Base-by-base conservation (phyloP, 768 basidiomycete species). In the Ramaria sp. region DNA sequence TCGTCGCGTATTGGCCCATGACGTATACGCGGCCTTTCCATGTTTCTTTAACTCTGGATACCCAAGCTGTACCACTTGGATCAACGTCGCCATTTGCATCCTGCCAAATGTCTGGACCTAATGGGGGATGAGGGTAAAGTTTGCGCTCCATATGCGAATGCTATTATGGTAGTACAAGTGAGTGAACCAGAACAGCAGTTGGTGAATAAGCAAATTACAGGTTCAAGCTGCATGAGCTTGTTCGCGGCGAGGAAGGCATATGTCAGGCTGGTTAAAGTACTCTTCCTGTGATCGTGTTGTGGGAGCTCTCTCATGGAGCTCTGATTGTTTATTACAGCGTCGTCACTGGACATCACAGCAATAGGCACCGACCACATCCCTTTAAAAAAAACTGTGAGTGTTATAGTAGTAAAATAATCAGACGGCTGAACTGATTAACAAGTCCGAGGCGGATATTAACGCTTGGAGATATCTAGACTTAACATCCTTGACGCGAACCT, bases 21-120 rank as follows among this genome's bases (percentile, higher is more conserved):
- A 47, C 53, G 39, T 45, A 54, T 5, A 54, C 53, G 2, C 15
- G 7, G 42, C 53, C 53, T 19, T 54, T 24, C 53, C 53, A 54
- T 1, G 24, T 22, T 24, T 20, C 20, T n/a, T 33, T 30, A 7
- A 46, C 53, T 20, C 27, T 43, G 7, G 22, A 24, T 33, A 46
- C 6, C 53, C 53, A 54, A 15, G n/a, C 53, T 20, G 38, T 17
- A 20, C 52, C 52, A 2, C 30, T 38, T 46, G 53, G 41, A 27
- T 15, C 5, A 30, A 54, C 31, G 15, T 42, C 41, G 13, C 53
- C 53, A 4, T 54, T 47, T 9, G 17, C 20, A 33, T 46, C 30
- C 4, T 45, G 22, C 53, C 53, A 54, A 1, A 54, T 54, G 24
- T 43, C 53, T 17, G 39, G 17, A 12, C 53, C 53, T 15, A 46